Base-by-base conservation (phyloP, 768 basidiomycete species). In the Boletales sp. region DNA sequence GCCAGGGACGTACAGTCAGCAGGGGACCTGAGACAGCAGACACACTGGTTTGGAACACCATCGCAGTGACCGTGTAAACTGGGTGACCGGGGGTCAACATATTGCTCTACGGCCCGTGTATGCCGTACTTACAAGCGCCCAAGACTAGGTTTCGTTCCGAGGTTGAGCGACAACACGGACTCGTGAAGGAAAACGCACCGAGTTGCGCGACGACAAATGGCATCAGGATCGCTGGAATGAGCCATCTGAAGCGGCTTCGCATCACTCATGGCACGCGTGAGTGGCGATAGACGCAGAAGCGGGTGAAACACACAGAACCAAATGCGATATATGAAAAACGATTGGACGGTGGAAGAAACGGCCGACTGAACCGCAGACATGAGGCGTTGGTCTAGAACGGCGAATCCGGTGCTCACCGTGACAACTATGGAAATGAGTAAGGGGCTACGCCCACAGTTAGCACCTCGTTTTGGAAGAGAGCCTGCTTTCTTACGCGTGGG, bases 311-410 rank as follows among this genome's bases (percentile, higher is more conserved):
- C 49, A 59, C 62, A 31, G 15, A 14, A 50, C 63, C 57, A 63
- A 36, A 65, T 57, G 11, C 60, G 57, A 49, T 51, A 62, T 49
- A 61, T 62, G 56, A 64, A 63, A 48, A 57, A 62, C 25, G 57
- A 57, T 38, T 63, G 59, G 32, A 61, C 56, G 8, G 63, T 44
- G 39, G 45, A 46, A 18, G 57, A 57, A 55, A 63, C 51, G 4
- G 42, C 31, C 11, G 60, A 62, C 62, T 65, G 38, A 21, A 35
- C 34, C 46, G 32, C 13, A 15, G 30, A 49, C 51, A 50, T 57
- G 57, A 65, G 60, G 52, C 21, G 21, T 21, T 9, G 33, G 18
- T 56, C 49, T 13, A 37, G 45, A 51, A 28, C 35, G 19, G 41
- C 40, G 32, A 32, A 39, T 17, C 5, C 5, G 18, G 28, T 25